A percentile compares a stretch with the other conserved stretches of the same genome.
phyloP scores from a whole-genome alignment of 768 basidiomycete genomes.

The Lactifluus pinguis region DNA sequence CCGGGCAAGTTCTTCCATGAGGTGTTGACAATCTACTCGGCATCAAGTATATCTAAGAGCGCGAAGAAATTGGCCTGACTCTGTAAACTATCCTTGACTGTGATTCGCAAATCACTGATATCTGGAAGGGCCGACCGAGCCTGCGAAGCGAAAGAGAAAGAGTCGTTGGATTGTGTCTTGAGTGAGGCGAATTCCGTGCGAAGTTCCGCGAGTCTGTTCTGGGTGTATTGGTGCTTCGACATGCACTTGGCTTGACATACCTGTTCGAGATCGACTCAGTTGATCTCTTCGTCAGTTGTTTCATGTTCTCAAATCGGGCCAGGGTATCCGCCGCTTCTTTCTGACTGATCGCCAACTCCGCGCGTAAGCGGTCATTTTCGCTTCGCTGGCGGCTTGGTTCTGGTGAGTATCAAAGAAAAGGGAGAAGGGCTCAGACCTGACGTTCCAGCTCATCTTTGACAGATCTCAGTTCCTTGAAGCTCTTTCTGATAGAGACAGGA shows the following conservation, averaged over 20 bases:
- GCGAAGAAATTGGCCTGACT: slow-evolving; percentile 1
- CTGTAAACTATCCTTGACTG: slow-evolving; percentile 7
- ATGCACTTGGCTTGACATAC: not conserved
- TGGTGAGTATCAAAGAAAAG: not conserved
- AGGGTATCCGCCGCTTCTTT: slow-evolving; percentile 1
- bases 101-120: slow-evolving; percentile 7
- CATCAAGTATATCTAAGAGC: not conserved
- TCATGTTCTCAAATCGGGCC: slow-evolving; percentile 5
- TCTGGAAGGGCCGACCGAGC: slow-evolving; percentile 13
- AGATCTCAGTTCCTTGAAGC: slow-evolving; percentile 13
- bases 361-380: slow-evolving; percentile 14
- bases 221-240: not conserved
- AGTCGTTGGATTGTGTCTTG: slow-evolving; percentile 16
- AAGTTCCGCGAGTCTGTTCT: slow-evolving; percentile 14
- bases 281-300: slow-evolving; percentile 9
- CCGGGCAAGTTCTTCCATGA: slow-evolving; percentile 10
- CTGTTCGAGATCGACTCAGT: slow-evolving; percentile 1
- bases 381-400: slow-evolving; percentile 5
- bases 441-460: slow-evolving; percentile 14
- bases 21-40: slow-evolving; percentile 6
- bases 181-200: slow-evolving; percentile 6
- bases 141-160: slow-evolving; percentile 14
- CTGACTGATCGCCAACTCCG: not conserved
- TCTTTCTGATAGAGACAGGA: slow-evolving; percentile 10
- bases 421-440: slow-evolving; percentile 1